These are phyloP conservation scores for Meyerozyma guilliermondii DNA, from an alignment of 1,139 yeast species.

Conservation along the genomic window DNA sequence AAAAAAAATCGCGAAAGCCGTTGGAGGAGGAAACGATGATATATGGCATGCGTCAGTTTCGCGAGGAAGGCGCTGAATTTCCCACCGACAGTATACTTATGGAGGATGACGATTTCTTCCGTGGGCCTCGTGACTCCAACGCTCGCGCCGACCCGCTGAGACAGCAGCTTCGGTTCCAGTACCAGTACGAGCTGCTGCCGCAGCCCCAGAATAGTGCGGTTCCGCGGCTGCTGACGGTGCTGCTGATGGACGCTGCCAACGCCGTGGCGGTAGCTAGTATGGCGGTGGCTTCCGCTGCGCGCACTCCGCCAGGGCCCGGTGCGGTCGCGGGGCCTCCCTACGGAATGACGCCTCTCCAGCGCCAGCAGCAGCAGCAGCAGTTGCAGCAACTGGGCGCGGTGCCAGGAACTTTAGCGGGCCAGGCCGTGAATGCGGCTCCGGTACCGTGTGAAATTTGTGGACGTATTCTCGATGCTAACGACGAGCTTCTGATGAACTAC, in stretches of 20 bases:
- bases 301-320: constrained; percentile 4
- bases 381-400: constrained; percentile 1
- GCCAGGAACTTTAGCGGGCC: constrained; percentile 4
- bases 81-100: constrained; percentile 29
- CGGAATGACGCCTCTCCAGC: constrained; percentile 4
- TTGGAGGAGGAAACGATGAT: constrained; percentile 47
- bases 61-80: constrained; percentile 29
- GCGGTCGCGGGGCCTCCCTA: neutral
- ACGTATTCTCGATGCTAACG: constrained; percentile 17
- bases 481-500: constrained; percentile 20
- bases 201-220: constrained; percentile 7
- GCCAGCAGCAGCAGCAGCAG: constrained; percentile 8
- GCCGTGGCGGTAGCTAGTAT: constrained; percentile 3
- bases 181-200: constrained; percentile 7
- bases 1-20: constrained; percentile 42
- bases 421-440: constrained; percentile 10
- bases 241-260: constrained; percentile 6
- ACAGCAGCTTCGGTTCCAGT: constrained; percentile 5
- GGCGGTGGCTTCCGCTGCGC: constrained; percentile 4
- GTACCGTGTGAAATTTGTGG: constrained; percentile 25
- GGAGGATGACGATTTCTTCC: constrained; percentile 30
- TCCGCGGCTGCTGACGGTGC: constrained; percentile 11
- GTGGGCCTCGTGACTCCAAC: neutral
- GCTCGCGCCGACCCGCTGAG: constrained; percentile 3
- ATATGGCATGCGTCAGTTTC: constrained; percentile 44